Conservation (phyloP, 129 eudicot species). For the Escallonia rubra region DNA sequence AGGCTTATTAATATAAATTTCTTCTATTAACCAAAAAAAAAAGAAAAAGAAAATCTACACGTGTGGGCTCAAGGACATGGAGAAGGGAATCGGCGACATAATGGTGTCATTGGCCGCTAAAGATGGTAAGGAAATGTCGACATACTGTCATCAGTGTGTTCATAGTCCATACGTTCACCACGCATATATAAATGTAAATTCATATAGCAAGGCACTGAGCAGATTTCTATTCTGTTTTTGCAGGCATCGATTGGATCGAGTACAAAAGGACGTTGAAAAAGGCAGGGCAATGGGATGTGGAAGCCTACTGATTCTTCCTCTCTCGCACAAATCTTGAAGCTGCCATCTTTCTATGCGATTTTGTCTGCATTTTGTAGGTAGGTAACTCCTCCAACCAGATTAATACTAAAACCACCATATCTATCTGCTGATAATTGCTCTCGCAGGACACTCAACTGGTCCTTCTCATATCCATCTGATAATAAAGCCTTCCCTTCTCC, state of each 20-base stretch:
- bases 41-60: constrained; percentile 38
- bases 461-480: no score
- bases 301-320: constrained; percentile 41
- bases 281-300: constrained; percentile 64
- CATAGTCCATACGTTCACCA: not conserved
- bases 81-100: constrained; percentile 95
- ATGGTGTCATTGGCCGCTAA: constrained; percentile 83
- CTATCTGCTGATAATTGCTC: no score
- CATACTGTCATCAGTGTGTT: not conserved
- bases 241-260: constrained; percentile 55
- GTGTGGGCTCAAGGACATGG: constrained; percentile 99
- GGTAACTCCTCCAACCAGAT: not conserved
- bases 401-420: no score
- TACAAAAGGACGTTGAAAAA: constrained; percentile 59
- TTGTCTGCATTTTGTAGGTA: constrained; percentile 21
- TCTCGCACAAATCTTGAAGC: constrained; percentile 20
- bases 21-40: no score
- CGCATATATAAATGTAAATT: not conserved
- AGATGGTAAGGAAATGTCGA: constrained; percentile 55
- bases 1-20: no score
- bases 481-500: no score
- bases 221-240: not conserved
- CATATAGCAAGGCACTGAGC: not conserved
- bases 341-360: constrained; percentile 2
- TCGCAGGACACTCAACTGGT: no score